A percentile compares a stretch with the other conserved stretches of the same genome.
These are phyloP conservation scores for Solanum chmielewskii DNA, from an alignment of 257 asterid species.

Conservation along the genomic window DNA sequence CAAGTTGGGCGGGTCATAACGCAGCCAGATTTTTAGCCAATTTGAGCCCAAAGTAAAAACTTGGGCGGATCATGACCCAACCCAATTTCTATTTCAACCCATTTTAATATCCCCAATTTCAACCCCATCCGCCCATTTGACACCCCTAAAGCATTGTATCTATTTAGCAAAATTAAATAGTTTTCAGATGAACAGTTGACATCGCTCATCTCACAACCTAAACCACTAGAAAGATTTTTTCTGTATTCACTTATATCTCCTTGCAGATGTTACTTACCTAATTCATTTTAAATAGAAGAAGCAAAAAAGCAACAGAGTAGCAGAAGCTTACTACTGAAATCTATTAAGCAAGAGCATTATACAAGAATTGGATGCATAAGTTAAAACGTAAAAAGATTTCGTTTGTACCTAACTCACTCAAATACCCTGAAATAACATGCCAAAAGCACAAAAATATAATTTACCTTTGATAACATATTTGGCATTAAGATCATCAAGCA, in stretches of 20 bases:
- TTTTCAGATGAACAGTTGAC: not conserved
- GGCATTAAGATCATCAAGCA: slow-evolving; percentile 45
- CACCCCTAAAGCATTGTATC: not conserved
- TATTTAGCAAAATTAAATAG: not conserved
- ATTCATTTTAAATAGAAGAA: not conserved
- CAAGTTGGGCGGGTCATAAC: not conserved
- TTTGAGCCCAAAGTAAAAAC: not conserved
- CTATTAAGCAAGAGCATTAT: not conserved
- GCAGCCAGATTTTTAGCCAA: not conserved
- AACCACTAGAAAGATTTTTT: not conserved
- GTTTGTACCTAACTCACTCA: not conserved
- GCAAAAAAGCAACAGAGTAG: not conserved
- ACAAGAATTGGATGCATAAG: not conserved
- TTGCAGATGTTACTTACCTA: not conserved
- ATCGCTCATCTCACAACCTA: not conserved
- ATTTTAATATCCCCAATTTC: not conserved
- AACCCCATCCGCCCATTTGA: not conserved
- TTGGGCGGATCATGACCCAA: not conserved
- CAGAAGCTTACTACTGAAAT: not conserved
- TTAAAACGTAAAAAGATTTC: not conserved
- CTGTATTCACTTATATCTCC: not conserved
- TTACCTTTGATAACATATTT: slow-evolving; percentile 35
- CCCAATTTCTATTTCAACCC: not conserved
- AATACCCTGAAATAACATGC: not conserved
- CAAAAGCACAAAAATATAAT: not conserved